Base-by-base conservation (phyloP, 331 rosid genomes). In the Stylosanthes scabra region DNA sequence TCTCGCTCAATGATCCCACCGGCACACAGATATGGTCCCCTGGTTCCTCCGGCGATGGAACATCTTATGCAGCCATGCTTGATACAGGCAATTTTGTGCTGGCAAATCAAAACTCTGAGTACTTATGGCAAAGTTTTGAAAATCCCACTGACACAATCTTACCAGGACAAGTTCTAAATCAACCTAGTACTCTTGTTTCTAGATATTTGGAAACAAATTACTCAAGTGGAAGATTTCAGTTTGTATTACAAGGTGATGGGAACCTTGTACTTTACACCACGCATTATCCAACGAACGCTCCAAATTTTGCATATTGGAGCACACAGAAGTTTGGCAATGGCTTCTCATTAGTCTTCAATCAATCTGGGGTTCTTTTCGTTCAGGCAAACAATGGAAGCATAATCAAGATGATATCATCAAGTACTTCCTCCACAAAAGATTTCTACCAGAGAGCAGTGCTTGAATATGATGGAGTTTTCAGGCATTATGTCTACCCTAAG, bases 381-480 rank as follows among this genome's bases (percentile, higher is more conserved):
- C 11, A n/a, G 29, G 37, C 8, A 2, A 60, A 54, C 13, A 67
- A 67, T 10, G 51, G 65, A 15, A 79, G 75, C 41, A 67, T 67
- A 28, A 60, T 60, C 16, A 8, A 2, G 0, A 51, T 0, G n/a
- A 51, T 79, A 66, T 73, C 78, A 11, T 29, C 59, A 4, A 39
- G 41, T 67, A 58, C 52, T 3, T 10, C 34, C 34, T 72, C 71
- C 3, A 50, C 75, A 0, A 3, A 66, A 59, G 55, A 39, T 67
- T 79, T 51, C 31, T 79, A 67, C 29, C 71, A 73, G 11, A 66
- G 83, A 16, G 83, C 79, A 50, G 51, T 52, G 52, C 70, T 79
- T 51, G 83, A 80, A 60, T 42, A 79, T 59, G 79, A 79, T 74
- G 80, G 83, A 7, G 72, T 80, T 37, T 79, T 79, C 59, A 51